These are phyloP conservation scores for Vigna reflexopilosa DNA, from an alignment of 306 rosid genomes.

Conservation along the genomic window DNA sequence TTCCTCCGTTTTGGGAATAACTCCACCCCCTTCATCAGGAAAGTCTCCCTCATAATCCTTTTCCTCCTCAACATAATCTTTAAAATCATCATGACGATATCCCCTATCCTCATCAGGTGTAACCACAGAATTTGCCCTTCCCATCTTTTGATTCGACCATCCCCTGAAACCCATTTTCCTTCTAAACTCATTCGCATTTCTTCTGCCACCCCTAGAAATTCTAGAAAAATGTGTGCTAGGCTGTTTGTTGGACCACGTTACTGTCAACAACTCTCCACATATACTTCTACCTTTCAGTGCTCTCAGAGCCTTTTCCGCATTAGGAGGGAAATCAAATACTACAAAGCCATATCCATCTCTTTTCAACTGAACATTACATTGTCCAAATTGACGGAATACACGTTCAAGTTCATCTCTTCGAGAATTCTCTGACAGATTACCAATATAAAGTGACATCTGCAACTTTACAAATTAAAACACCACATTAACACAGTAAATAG, in stretches of 20 bases:
- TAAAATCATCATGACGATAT: conserved; percentile 34
- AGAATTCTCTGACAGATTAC: conserved; percentile 55
- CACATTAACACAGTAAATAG: neutral
- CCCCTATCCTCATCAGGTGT: conserved; percentile 45
- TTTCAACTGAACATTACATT: conserved; percentile 58
- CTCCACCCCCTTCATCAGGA: conserved; percentile 50
- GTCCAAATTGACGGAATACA: conserved; percentile 63
- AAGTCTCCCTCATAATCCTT: conserved; percentile 43
- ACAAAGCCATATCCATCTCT: conserved; percentile 73
- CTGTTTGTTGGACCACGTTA: conserved; percentile 72
- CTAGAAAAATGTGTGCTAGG: conserved; percentile 50
- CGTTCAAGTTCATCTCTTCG: conserved; percentile 61
- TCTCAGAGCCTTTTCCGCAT: conserved; percentile 70
- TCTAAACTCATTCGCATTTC: conserved; percentile 34
- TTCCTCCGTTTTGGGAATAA: conserved; percentile 44
- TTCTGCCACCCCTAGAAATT: conserved; percentile 49
- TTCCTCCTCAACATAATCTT: conserved; percentile 48
- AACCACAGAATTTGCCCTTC: conserved; percentile 48
- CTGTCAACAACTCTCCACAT: conserved; percentile 59
- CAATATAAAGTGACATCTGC: conserved; percentile 73
- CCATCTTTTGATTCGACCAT: conserved; percentile 45
- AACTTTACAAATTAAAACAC: neutral
- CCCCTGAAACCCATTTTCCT: conserved; percentile 46
- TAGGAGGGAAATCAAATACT: conserved; percentile 53
- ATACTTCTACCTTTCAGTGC: conserved; percentile 60